Percentiles rank a stretch among this genome's conserved stretches.
Evolutionary conservation across 2,329 filamentous ascomycete species (phyloP).

Genomic region (Mycosphaerella arachidis): DNA sequence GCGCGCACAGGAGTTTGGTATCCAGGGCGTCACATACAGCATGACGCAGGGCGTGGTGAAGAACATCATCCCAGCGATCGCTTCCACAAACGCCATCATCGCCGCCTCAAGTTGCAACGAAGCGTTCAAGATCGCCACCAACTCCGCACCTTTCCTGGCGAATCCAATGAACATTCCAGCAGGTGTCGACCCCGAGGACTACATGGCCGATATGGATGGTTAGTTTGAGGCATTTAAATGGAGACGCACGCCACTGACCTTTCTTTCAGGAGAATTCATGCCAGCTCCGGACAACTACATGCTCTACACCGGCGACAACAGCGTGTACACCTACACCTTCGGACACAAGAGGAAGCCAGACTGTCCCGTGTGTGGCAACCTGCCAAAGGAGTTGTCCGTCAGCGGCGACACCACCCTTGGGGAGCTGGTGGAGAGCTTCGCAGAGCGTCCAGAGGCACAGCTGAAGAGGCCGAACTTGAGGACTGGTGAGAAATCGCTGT

Average conservation of each 20-base stretch:
- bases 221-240: background rate
- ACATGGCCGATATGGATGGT: conserved; percentile 14
- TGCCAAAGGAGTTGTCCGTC: conserved; percentile 70
- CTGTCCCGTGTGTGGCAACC: conserved; percentile 87
- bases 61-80: conserved; percentile 98
- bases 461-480: conserved; percentile 89
- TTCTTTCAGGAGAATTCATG: conserved; percentile 12
- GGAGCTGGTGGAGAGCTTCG: conserved; percentile 80
- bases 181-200: conserved; percentile 20
- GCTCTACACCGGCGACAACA: conserved; percentile 97
- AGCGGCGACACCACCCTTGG: conserved; percentile 68
- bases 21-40: conserved; percentile 86
- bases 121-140: conserved; percentile 87
- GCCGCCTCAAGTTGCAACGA: conserved; percentile 96
- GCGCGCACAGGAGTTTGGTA: conserved; percentile 83
- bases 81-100: conserved; percentile 94
- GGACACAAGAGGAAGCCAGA: conserved; percentile 90
- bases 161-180: conserved; percentile 51
- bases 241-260: background rate
- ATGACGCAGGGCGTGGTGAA: conserved; percentile 97
- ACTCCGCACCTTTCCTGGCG: conserved; percentile 73
- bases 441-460: conserved; percentile 79
- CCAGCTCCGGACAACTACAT: conserved; percentile 70
- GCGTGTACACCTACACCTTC: conserved; percentile 96
- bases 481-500: conserved; percentile 75